phyloP scores from a whole-genome alignment of 2,329 filamentous ascomycete genomes.

The Annulohypoxylon truncatum region DNA sequence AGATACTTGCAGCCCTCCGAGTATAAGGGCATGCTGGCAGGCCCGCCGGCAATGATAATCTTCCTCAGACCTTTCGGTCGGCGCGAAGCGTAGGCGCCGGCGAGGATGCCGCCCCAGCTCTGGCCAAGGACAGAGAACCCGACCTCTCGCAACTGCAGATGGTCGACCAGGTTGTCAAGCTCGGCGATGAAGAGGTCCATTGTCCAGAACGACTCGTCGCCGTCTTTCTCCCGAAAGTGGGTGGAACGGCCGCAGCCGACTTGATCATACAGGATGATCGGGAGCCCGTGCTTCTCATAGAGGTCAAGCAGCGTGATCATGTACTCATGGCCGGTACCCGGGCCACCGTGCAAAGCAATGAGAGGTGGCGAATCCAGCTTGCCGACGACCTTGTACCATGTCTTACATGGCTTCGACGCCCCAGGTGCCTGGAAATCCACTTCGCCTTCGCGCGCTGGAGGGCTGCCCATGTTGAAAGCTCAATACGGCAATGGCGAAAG shows the following conservation, averaged over 20 bases:
- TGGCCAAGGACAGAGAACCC: background rate
- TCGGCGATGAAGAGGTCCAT: background rate
- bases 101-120: background rate
- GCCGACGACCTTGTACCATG: background rate
- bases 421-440: background rate
- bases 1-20: conserved; percentile 15
- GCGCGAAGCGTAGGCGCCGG: conserved; percentile 11
- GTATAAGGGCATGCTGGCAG: conserved; percentile 22
- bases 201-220: background rate
- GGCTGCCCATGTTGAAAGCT: background rate
- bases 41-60: conserved; percentile 12
- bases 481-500: background rate
- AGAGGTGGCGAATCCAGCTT: background rate
- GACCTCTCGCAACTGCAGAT: background rate
- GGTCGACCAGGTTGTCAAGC: conserved; percentile 21
- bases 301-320: background rate
- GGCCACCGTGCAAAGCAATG: background rate
- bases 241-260: background rate
- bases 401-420: background rate
- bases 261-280: background rate
- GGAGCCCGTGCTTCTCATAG: background rate
- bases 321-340: background rate
- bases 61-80: conserved; percentile 19
- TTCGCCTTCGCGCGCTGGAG: background rate
- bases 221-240: background rate